Evolutionary conservation across 495 filamentous ascomycete genomes (phyloP).

Genomic region (Neurospora sp.): DNA sequence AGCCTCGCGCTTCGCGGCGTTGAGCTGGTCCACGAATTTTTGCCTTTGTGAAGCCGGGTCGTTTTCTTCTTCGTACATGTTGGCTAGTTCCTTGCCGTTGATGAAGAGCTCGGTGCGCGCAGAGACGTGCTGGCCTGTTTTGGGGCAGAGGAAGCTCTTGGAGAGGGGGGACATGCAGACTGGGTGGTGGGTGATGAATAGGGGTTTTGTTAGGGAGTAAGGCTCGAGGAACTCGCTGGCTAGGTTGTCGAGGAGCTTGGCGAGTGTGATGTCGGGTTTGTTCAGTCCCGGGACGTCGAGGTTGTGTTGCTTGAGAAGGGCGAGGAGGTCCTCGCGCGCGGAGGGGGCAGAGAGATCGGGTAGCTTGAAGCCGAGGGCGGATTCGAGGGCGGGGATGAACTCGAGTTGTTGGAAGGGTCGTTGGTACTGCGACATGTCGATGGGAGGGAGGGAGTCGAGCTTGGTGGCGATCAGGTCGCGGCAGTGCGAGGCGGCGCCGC

Average conservation of each 20-base stretch:
- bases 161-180: constrained; percentile 85
- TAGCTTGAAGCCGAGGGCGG: constrained; percentile 48
- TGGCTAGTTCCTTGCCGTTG: constrained; percentile 67
- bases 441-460: constrained; percentile 38
- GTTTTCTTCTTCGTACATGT: constrained; percentile 98
- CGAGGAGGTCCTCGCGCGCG: constrained; percentile 45
- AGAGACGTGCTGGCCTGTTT: constrained; percentile 53
- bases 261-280: constrained; percentile 51
- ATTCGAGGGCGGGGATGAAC: constrained; percentile 74
- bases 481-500: constrained; percentile 44
- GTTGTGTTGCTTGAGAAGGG: constrained; percentile 40
- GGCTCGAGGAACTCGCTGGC: constrained; percentile 62
- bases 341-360: constrained; percentile 52
- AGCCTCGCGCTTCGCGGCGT: constrained; percentile 19
- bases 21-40: constrained; percentile 58
- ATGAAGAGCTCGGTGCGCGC: constrained; percentile 87
- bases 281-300: constrained; percentile 34
- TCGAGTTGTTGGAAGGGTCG: constrained; percentile 54
- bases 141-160: constrained; percentile 63
- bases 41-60: constrained; percentile 75
- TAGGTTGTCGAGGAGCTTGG: constrained; percentile 80
- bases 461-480: constrained; percentile 35
- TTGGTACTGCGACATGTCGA: constrained; percentile 30
- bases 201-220: constrained; percentile 54
- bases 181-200: constrained; percentile 86